Evolutionary conservation across 2,329 filamentous ascomycete species (phyloP), one percentile per base, ranked within the genome.

Genomic region (Fusarium sp.): DNA sequence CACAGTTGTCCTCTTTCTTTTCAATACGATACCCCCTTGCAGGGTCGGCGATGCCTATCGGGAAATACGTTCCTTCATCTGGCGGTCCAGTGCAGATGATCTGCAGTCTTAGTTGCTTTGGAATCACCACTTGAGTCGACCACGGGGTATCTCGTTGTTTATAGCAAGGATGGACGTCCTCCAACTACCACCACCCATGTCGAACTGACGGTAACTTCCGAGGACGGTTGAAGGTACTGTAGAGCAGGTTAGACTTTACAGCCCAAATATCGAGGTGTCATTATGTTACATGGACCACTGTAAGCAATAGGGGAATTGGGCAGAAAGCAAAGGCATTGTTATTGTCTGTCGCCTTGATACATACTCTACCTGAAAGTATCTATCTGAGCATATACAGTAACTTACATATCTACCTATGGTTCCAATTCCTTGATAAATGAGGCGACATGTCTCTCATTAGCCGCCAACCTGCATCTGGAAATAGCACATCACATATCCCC

Each of bases 81-180:
- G n/a, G 64, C 40, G 44, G 53, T 54, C 42, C 57, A 49, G 46
- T 58, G 49, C 60, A 71, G 59, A 68, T 70, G 70, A 74, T 74
- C 64, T 73, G 72, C 63, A 44, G 45, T 18, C 63, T 67, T 54
- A 43, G 56, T 38, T 49, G 44, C 40, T 54, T 58, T 51, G 55
- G 42, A 72, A 68, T 61, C 61, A 66, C 71, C 59, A 73, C 59
- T 70, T 62, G 64, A 73, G 52, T 34, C 51, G 49, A 56, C 47
- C 59, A 47, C 53, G 50, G 56, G 52, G 55, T 65, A 59, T 64
- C 59, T 57, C 7, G 24, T 34, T 65, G 42, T 42, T 52, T 46
- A 54, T 50, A 20, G 34, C 54, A 45, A 54, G 57, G 62, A 45
- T 61, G 27, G 6, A 59, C 16, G 20, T 50, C 29, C 65, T 58